Evolutionary conservation across 2,329 filamentous ascomycete species (phyloP), one percentile per base, ranked within the genome.

Genomic region (Lasiodiplodia sp.): DNA sequence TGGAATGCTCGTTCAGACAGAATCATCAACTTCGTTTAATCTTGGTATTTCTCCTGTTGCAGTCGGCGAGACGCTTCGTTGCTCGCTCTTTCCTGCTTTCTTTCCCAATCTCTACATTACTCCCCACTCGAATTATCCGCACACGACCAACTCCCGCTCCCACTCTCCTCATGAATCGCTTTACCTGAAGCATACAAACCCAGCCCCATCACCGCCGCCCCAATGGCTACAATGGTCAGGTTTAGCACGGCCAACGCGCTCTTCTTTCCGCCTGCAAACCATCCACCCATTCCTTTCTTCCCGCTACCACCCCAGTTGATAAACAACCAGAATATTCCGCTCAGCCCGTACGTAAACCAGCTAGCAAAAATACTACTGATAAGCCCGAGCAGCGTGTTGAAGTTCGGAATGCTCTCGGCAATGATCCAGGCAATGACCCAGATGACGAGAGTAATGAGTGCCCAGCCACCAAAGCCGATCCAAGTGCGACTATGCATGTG

Each of bases 381-480:
- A 40, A 93, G 79, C 34, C 87, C 88, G 14, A 93, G 82, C 4
- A 93, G 82, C 58, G 87, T 86, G 75, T 88, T 88, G 81, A 93
- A 93, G 68, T 90, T 87, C 0, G 91, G 91, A 14, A 93, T 91
- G 0, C 88, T 88, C 75, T 90, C 87, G 8, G 91, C 89, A 67
- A 93, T 89, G 71, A 92, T 80, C 84, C 88, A 91, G 2, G 90
- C 89, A 5, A 92, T 72, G 23, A 88, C 73, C 83, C 90, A 92
- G 34, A 90, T 78, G 40, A 75, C 73, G 0, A 84, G 75, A 1
- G 85, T 75, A 0, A 87, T 85, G 47, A 92, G 85, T 6, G 72
- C 82, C 91, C 91, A 93, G 14, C 84, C 84, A 4, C 84, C 64
- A 11, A 62, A 25, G 16, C 52, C 66, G 1, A 84, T 69, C 69